A percentile compares a stretch with the other conserved stretches of the same genome.
Evolutionary conservation across 148 eudicot species (phyloP).

Genomic region (Diospyros lotus): DNA sequence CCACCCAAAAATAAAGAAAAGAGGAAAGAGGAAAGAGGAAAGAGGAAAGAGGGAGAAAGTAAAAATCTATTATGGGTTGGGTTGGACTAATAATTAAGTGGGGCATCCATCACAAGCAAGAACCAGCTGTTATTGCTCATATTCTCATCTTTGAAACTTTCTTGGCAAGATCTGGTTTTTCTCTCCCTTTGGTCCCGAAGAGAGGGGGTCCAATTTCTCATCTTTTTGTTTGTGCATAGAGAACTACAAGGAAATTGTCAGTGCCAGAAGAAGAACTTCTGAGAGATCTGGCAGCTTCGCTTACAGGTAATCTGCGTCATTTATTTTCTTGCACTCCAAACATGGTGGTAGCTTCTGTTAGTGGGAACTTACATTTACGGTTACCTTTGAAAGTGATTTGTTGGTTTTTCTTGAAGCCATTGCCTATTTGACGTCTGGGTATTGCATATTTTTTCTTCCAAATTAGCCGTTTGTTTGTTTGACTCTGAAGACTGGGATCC

Average conservation of each 20-base stretch:
- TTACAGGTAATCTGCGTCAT: constrained; percentile 17
- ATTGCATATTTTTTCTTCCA: not conserved
- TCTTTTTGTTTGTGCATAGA: constrained; percentile 5
- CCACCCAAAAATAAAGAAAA: not conserved
- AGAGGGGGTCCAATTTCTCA: constrained; percentile 6
- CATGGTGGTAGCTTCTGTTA: constrained; percentile 5
- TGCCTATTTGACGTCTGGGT: constrained; percentile 18
- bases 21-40: too few species aligned
- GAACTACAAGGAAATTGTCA: not conserved
- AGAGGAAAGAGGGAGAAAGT: too few species aligned
- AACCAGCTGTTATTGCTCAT: constrained; percentile 13
- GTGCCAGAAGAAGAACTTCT: constrained; percentile 6
- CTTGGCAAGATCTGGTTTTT: constrained; percentile 26
- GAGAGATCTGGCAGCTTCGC: constrained; percentile 16
- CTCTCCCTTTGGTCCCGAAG: not conserved
- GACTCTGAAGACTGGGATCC: constrained; percentile 2
- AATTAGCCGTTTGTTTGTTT: constrained; percentile 7
- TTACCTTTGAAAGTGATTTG: constrained; percentile 5
- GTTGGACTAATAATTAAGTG: constrained; percentile 1
- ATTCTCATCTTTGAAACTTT: constrained; percentile 17
- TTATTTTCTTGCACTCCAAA: constrained; percentile 7
- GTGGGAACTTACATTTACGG: constrained; percentile 8
- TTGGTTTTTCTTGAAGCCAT: constrained; percentile 15
- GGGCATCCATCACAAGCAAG: constrained; percentile 13
- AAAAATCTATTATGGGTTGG: not conserved